A percentile compares a stretch with the other conserved stretches of the same genome.
phyloP scores from a whole-genome alignment of 768 basidiomycete species.

The Brasilioporus rufonigricans region DNA sequence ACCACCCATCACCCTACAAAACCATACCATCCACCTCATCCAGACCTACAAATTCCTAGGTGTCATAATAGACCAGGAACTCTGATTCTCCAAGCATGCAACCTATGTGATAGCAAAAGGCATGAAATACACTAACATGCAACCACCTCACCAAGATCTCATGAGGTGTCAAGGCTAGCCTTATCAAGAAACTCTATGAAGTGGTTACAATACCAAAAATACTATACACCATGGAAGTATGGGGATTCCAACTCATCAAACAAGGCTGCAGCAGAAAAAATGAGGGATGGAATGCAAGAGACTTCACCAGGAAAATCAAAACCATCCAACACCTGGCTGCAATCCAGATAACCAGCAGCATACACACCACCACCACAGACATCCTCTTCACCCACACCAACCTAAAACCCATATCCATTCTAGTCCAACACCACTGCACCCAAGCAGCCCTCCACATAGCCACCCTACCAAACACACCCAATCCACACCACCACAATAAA shows the following conservation, averaged over 20 bases:
- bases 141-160: not conserved
- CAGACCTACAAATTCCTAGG: not conserved
- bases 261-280: not conserved
- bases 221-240: not conserved
- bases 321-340: no score
- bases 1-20: no score
- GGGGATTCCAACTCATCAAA: not conserved
- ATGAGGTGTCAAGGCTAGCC: not conserved
- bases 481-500: no score
- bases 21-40: no score
- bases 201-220: not conserved
- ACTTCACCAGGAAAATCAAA: no score
- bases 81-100: not conserved
- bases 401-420: no score
- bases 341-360: no score
- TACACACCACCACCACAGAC: no score
- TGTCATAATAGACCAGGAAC: not conserved
- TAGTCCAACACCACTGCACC: no score
- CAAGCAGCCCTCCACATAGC: no score
- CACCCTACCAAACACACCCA: no score
- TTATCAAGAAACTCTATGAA: not conserved
- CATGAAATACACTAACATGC: not conserved
- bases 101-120: not conserved
- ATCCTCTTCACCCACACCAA: no score
- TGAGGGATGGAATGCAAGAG: not conserved